Evolutionary conservation across 257 asterid species (phyloP).

Genomic region (Forsythia viridissima): DNA sequence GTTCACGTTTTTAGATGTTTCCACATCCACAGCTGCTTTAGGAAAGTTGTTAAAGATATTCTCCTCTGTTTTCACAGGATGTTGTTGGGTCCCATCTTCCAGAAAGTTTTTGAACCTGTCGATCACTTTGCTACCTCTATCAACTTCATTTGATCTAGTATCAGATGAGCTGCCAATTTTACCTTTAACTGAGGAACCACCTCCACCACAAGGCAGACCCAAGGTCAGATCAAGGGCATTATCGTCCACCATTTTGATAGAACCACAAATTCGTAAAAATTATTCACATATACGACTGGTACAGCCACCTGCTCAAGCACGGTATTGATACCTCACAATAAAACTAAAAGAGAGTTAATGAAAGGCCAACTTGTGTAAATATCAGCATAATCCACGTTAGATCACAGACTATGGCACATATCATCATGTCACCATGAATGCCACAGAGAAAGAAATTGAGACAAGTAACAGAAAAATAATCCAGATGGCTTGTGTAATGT

Average conservation of each 20-base stretch:
- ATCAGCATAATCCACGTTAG: conserved; percentile 1
- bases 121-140: conserved; percentile 79
- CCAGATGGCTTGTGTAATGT: background rate
- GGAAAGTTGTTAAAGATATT: conserved; percentile 46
- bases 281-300: conserved; percentile 9
- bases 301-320: conserved; percentile 17
- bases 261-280: conserved; percentile 6
- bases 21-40: conserved; percentile 46
- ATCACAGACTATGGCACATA: background rate
- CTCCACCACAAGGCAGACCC: conserved; percentile 78
- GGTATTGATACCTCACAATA: conserved; percentile 13
- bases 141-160: conserved; percentile 57
- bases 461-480: background rate
- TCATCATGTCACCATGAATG: background rate
- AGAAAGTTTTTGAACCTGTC: conserved; percentile 88
- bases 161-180: conserved; percentile 68
- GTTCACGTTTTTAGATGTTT: conserved; percentile 60
- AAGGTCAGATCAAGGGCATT: conserved; percentile 81
- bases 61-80: conserved; percentile 53
- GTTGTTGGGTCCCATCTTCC: conserved; percentile 77
- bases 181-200: conserved; percentile 50
- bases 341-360: conserved; percentile 1
- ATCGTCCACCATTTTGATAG: conserved; percentile 65
- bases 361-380: background rate
- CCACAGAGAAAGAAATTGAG: background rate